Evolutionary conservation across 768 basidiomycete species (phyloP), one percentile per base, ranked within the genome.

Genomic region (Steccherinum ochraceum): DNA sequence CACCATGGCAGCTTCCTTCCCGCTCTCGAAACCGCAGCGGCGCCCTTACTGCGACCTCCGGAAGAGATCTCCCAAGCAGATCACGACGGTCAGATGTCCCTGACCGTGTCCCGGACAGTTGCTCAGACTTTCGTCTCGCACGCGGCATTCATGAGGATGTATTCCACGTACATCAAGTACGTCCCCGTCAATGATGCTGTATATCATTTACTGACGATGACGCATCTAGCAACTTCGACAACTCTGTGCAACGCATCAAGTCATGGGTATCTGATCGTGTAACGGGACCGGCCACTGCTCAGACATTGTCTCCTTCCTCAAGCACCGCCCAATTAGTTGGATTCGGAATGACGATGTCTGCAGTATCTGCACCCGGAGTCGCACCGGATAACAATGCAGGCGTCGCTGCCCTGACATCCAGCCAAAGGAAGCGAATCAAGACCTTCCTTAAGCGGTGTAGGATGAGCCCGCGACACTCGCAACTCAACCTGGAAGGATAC

Each of bases 111-210:
- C 0, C 86, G 79, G 52, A 77, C 80, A 12, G 86, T 99, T 30
- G 94, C 90, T 5, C 78, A 85, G 51, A 93, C 90, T 44, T 99
- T 98, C 68, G 72, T 91, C 49, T 89, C 86, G 48, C 93, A 99
- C 67, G 90, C 93, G 24, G 93, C 95, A 3, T 97, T 97, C 73
- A 92, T 99, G 90, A 90, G 77, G 72, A 97, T 98, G 88, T 99
- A 99, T 66, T 93, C 93, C 25, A 89, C 87, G 41, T 99, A 97
- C 65, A 95, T 95, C 76, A 97, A 98, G 91, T 93, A 65, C 64
- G 86, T 69, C 55, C 53, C 7, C 35, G 35, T 52, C 35, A 45
- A 27, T 45, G 46, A 41, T 49, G 39, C 27, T 51, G 45, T 48
- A 27, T 53, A 25, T 19, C 13, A 5, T 40, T 30, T 30, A 27